These are phyloP conservation scores for Pseudocercospora fijiensis DNA, from an alignment of 2,329 filamentous ascomycete genomes.

Conservation along the genomic window DNA sequence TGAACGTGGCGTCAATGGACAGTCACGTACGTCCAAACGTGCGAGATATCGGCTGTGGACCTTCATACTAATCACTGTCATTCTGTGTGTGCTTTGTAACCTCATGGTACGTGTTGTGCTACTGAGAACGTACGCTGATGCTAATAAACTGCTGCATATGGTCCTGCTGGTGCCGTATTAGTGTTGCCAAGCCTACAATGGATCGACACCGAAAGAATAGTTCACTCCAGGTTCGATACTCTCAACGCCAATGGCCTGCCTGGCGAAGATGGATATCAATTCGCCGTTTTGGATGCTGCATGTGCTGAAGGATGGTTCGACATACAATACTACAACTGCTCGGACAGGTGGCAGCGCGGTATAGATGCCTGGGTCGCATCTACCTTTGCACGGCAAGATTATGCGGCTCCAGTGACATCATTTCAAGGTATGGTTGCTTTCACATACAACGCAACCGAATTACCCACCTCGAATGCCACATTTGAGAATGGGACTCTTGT, in stretches of 20 bases:
- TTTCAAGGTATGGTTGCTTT: conserved; percentile 10
- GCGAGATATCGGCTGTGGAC: conserved; percentile 14
- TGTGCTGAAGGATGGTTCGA: neutral
- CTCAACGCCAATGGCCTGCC: neutral
- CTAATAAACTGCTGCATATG: neutral
- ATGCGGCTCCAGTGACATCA: neutral
- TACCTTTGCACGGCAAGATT: neutral
- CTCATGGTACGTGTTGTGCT: neutral
- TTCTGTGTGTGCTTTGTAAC: conserved; percentile 25
- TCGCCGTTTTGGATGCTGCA: neutral
- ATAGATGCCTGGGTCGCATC: conserved; percentile 20
- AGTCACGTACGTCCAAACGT: neutral
- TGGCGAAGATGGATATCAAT: neutral
- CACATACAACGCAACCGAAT: conserved; percentile 17
- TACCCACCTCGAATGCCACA: neutral
- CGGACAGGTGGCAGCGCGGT: conserved; percentile 8
- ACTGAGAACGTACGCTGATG: too few species aligned
- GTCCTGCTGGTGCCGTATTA: conserved; percentile 24
- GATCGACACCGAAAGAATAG: conserved; percentile 15
- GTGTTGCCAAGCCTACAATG: conserved; percentile 31
- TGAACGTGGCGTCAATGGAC: neutral
- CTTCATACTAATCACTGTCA: conserved; percentile 24
- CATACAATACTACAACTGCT: conserved; percentile 3
- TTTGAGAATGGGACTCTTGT: neutral
- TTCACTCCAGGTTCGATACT: neutral